Base-by-base conservation (phyloP, 345 rosid species). In the Aethionema arabicum region DNA sequence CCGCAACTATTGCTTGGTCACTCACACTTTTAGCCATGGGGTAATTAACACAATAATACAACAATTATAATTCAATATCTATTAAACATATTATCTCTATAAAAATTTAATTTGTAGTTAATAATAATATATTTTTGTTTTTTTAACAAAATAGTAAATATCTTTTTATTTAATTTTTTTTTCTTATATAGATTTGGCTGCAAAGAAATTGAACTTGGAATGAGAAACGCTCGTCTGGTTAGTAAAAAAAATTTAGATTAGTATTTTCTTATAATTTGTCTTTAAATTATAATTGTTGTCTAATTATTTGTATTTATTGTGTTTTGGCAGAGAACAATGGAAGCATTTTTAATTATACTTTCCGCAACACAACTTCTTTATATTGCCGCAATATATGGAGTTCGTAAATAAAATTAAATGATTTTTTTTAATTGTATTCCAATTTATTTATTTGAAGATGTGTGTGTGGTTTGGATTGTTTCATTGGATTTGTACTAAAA, bases 21-120 rank as follows among this genome's bases (percentile, higher is more conserved):
- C 86, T 92, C 21, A 89, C 97, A 42, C 67, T 84, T 57, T 88
- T 92, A 29, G 97, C 99, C 59, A 80, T 81, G 90, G 96, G 95
- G 98, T 92, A 76, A n/a, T n/a, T n/a, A 60, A 43, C 11, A 46
- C 39, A 5, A 14, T 37, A 12, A 52, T 14, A 43, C 45, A 11
- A 61, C 31, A 45, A 8, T 11, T 66, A 8, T 58, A 42, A 35
- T 13, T 33, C 0, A 50, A 42, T 36, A 7, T 33, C 27, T 21
- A 21, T 58, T 38, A 33, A 29, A 39, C 5, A 38, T 57, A 5
- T 39, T 42, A 27, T 56, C 11, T 46, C 49, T 21, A 21, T 21
- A 21, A 21, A 21, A 1, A 21, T 21, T 21, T 21, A 21, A 21
- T 21, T 21, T 21, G 27, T 21, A 21, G n/a, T n/a, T n/a, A n/a